phyloP scores from a whole-genome alignment of 1,284 basidiomycete species.

The Ganoderma boninense region DNA sequence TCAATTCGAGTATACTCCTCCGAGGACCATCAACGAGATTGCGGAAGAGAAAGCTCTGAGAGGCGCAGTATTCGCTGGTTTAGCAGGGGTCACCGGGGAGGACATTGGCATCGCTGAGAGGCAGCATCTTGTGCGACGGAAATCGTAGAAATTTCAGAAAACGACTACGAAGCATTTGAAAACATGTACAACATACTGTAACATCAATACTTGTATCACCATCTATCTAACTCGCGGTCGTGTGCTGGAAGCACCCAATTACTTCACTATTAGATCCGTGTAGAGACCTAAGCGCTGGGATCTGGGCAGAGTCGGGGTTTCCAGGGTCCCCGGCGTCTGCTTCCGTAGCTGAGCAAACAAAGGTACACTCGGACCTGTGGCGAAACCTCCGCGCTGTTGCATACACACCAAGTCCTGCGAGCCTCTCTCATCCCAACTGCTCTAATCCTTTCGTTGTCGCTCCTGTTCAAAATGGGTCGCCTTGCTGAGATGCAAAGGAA shows the following conservation, averaged over 20 bases:
- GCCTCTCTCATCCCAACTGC: background rate
- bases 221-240: background rate
- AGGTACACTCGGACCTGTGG: conserved; percentile 22
- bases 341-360: conserved; percentile 19
- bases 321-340: background rate
- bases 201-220: background rate
- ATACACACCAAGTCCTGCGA: background rate
- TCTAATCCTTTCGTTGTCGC: background rate
- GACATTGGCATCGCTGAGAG: conserved; percentile 32
- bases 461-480: conserved; percentile 67
- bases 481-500: conserved; percentile 93
- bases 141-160: background rate
- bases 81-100: conserved; percentile 35
- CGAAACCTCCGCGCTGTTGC: background rate
- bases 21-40: conserved; percentile 15
- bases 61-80: conserved; percentile 31
- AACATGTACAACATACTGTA: background rate
- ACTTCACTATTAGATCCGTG: too few species aligned
- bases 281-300: too few species aligned
- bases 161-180: background rate
- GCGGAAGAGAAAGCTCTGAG: conserved; percentile 27
- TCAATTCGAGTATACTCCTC: conserved; percentile 19
- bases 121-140: conserved; percentile 20
- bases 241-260: background rate
- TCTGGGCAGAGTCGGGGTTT: background rate